These are phyloP conservation scores for Boechera retrofracta DNA, from an alignment of 345 rosid genomes.

Conservation along the genomic window DNA sequence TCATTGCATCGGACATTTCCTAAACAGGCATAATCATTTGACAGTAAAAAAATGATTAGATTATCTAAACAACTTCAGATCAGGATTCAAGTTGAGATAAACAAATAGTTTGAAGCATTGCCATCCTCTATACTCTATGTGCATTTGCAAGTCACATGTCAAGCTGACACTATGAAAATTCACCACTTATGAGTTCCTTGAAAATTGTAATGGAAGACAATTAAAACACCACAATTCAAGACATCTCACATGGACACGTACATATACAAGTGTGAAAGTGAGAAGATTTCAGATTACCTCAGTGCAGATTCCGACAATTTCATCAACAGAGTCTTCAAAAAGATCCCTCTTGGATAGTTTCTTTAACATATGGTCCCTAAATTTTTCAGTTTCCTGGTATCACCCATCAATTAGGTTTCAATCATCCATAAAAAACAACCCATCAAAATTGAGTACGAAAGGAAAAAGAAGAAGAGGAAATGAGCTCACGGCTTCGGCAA, in stretches of 20 bases:
- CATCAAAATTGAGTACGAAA: not conserved
- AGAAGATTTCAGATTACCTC: conserved; percentile 55
- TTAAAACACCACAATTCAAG: not conserved
- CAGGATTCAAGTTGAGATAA: not conserved
- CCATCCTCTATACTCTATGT: not conserved
- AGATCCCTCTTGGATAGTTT: conserved; percentile 69
- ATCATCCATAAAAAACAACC: not conserved
- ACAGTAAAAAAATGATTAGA: not conserved
- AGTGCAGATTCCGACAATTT: conserved; percentile 76
- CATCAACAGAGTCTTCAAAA: conserved; percentile 69
- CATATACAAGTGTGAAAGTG: conserved; percentile 1
- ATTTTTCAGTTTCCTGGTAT: conserved; percentile 83
- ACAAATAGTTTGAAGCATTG: not conserved
- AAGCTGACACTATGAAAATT: not conserved
- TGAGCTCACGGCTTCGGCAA: conserved; percentile 72
- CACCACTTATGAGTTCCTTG: not conserved
- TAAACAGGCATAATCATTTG: not conserved
- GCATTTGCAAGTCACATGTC: not conserved
- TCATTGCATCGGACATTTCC: not conserved
- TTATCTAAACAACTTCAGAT: not conserved
- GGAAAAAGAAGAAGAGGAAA: not conserved
- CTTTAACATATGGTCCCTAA: conserved; percentile 60
- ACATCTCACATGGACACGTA: not conserved
- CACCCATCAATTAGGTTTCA: not conserved
- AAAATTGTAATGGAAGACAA: too few species aligned